A percentile compares a stretch with the other conserved stretches of the same genome.
phyloP scores from a whole-genome alignment of 768 basidiomycete genomes.

The Scleroderma citrinum region DNA sequence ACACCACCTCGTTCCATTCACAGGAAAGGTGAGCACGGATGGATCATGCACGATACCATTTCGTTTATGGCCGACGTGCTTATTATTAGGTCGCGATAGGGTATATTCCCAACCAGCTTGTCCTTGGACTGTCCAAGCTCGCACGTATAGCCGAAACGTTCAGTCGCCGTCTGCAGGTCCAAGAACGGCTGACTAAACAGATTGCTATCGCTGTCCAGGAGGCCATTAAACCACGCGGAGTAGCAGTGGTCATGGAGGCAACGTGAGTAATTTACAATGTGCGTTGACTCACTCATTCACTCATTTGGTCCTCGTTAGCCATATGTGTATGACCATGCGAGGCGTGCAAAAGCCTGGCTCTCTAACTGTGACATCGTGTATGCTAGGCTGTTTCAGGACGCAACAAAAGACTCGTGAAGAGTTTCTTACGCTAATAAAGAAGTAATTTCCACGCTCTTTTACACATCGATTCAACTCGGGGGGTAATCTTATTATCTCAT shows the following conservation, averaged over 20 bases:
- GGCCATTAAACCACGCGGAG: constrained; percentile 94
- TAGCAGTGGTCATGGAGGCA: constrained; percentile 99
- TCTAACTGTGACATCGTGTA: constrained; percentile 92
- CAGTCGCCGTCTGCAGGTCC: constrained; percentile 91
- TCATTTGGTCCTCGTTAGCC: constrained; percentile 40
- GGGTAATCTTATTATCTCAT: constrained; percentile 21
- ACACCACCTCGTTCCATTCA: constrained; percentile 97
- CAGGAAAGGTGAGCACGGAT: constrained; percentile 73
- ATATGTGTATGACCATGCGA: constrained; percentile 99
- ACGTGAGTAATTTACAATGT: constrained; percentile 54
- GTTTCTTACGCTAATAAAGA: constrained; percentile 82
- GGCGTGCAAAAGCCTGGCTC: constrained; percentile 98
- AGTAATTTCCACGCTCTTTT: constrained; percentile 8
- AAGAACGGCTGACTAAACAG: constrained; percentile 96
- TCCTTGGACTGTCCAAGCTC: constrained; percentile 92
- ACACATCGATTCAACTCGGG: constrained; percentile 33
- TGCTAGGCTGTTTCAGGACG: constrained; percentile 98
- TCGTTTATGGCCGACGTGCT: constrained; percentile 9
- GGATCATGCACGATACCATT: background rate
- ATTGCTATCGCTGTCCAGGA: constrained; percentile 98
- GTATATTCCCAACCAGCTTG: constrained; percentile 93
- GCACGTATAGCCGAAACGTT: constrained; percentile 97
- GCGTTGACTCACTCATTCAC: constrained; percentile 8
- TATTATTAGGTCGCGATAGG: constrained; percentile 83
- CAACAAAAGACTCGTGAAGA: constrained; percentile 98